Percentiles rank a stretch among this genome's conserved stretches.
phyloP scores from a whole-genome alignment of 192 early-diverging fungal genomes.

The Mortierella antarctica region DNA sequence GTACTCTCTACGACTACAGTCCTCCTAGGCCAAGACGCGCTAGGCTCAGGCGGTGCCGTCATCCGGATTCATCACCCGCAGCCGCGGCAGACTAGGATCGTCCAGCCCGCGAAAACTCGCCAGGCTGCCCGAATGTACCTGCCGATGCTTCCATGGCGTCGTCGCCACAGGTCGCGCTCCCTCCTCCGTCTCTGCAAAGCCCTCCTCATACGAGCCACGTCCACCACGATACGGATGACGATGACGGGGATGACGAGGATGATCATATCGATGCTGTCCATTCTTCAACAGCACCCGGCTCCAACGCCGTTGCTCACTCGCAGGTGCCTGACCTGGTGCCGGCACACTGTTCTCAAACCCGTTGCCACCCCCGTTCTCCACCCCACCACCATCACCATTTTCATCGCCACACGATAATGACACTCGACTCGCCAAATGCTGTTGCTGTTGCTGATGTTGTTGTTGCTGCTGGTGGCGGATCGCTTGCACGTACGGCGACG shows the following conservation, averaged over 20 bases:
- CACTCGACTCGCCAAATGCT: background rate
- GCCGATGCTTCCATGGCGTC: slow-evolving; percentile 9
- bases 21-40: too few species aligned
- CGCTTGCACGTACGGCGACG: slow-evolving; percentile 29
- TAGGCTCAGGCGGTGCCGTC: background rate
- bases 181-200: background rate
- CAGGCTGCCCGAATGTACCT: slow-evolving; percentile 35
- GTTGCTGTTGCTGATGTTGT: background rate
- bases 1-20: too few species aligned
- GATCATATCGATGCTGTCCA: background rate
- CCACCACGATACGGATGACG: background rate
- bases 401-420: background rate
- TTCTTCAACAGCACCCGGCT: slow-evolving; percentile 22
- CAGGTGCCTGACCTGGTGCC: slow-evolving; percentile 8
- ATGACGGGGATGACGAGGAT: background rate
- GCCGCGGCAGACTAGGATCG: slow-evolving; percentile 14
- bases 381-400: background rate
- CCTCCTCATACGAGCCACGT: background rate
- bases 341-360: background rate
- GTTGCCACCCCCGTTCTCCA: background rate
- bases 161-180: background rate
- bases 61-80: slow-evolving; percentile 41
- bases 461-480: slow-evolving; percentile 36
- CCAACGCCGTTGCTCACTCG: slow-evolving; percentile 12
- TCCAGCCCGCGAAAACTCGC: slow-evolving; percentile 30